phyloP scores from a whole-genome alignment of 1,284 basidiomycete species.

The Ceratobasidium sp. region DNA sequence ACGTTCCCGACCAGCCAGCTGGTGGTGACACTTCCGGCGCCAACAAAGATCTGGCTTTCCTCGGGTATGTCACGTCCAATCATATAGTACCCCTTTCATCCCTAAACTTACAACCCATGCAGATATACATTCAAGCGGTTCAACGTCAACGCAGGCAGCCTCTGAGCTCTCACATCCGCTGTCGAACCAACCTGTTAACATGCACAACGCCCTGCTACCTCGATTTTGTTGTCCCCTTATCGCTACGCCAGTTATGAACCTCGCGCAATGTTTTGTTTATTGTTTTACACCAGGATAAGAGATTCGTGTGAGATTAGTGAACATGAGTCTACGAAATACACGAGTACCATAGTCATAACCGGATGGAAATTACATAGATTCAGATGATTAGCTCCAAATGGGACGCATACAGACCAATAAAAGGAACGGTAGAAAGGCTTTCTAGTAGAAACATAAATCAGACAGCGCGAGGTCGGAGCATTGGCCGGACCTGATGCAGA shows the following conservation, averaged over 20 bases:
- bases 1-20: constrained; percentile 79
- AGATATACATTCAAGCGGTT: constrained; percentile 89
- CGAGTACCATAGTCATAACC: constrained; percentile 2
- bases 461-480: constrained; percentile 44
- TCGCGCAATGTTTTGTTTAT: constrained; percentile 23
- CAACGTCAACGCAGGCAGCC: constrained; percentile 55
- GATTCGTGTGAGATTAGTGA: background rate
- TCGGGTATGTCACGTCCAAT: constrained; percentile 71
- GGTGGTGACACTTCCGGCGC: constrained; percentile 75
- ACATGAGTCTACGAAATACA: constrained; percentile 1
- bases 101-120: constrained; percentile 23
- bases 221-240: background rate
- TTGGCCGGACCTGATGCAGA: constrained; percentile 46
- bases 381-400: no score
- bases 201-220: constrained; percentile 5
- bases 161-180: constrained; percentile 31
- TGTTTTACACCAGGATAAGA: background rate
- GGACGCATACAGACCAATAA: no score
- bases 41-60: constrained; percentile 91
- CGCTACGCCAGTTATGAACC: constrained; percentile 34
- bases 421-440: no score
- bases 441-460: constrained; percentile 18
- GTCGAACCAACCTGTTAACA: constrained; percentile 12
- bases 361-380: background rate
- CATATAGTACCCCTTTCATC: constrained; percentile 27